Evolutionary conservation across 352 stramenopile species (phyloP), one percentile per base, ranked within the genome.

Genomic region (Pythium aquatile): DNA sequence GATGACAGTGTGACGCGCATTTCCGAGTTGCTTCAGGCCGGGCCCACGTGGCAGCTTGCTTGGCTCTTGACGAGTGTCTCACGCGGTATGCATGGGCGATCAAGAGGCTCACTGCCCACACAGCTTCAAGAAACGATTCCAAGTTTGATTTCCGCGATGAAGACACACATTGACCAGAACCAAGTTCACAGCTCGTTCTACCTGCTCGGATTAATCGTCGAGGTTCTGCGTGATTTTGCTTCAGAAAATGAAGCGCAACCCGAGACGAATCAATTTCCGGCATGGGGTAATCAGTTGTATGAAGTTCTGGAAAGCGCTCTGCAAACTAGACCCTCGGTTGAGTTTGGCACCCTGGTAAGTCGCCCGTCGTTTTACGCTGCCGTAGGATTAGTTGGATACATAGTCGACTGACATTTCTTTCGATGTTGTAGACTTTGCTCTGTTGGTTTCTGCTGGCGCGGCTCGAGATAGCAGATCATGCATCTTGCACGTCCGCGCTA

Each of bases 51-150:
- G 59, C 35, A 65, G 37, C 39, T 65, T 1, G 47, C 59, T 20
- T 65, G 59, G 59, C 17, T 65, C 13, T 28, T 55, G 24, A 54
- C 39, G 30, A 59, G 58, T 37, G 58, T 37, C 14, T 57, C 37
- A 20, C 48, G 14, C 14, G n/a, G 20, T 24, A 8, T n/a, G 44
- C 7, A 53, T 54, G 39, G n/a, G 26, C 20, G 44, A 29, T 51
- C 44, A 24, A 47, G 16, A 7, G 16, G 3, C 20, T 51, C n/a
- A 14, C n/a, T 51, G 44, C n/a, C 17, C 20, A n/a, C n/a, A 10
- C 44, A 8, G 6, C 17, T 51, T 13, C n/a, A 51, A 14, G 1
- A 5, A 5, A n/a, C 17, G 33, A 28, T 39, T 17, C 35, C 42
- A 33, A 2, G 24, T 8, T 30, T 61, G 33, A 40, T 61, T 16